Conservation (phyloP, 108 stramenopile species). For the Cyclostephanos invisitatus region DNA sequence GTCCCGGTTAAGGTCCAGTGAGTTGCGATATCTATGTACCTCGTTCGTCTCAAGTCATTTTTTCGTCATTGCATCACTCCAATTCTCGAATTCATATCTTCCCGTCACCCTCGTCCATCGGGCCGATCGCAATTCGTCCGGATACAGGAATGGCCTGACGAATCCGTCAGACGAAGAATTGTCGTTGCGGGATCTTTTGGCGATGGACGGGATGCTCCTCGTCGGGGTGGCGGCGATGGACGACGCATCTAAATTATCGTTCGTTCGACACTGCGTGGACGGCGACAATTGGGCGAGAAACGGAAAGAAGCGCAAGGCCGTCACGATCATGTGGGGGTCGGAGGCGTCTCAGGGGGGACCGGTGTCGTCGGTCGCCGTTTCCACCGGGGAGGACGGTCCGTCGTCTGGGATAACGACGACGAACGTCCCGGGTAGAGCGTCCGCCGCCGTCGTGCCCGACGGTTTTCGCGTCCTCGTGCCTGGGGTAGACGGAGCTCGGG, state of each 20-base stretch:
- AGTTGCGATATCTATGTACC: too few species aligned
- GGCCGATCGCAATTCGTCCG: too few species aligned
- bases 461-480: conserved; percentile 49
- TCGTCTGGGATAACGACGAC: background rate
- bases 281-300: conserved; percentile 47
- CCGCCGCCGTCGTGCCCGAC: conserved; percentile 11
- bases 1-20: conserved; percentile 36
- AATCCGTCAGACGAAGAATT: conserved; percentile 25
- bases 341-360: background rate
- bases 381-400: conserved; percentile 4
- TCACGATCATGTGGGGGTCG: background rate
- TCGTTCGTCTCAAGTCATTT: background rate
- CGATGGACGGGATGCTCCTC: conserved; percentile 52
- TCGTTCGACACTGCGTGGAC: conserved; percentile 47
- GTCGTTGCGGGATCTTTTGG: conserved; percentile 34
- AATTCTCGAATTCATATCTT: too few species aligned
- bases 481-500: conserved; percentile 35
- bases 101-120: too few species aligned
- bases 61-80: background rate
- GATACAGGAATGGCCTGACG: conserved; percentile 32
- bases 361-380: background rate
- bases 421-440: too few species aligned
- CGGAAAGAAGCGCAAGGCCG: conserved; percentile 28
- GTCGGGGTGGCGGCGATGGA: conserved; percentile 43
- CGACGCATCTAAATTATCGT: conserved; percentile 18